Evolutionary conservation across 179 eudicot genomes (phyloP), one percentile per base, ranked within the genome.

Genomic region (Beta macrorhiza): DNA sequence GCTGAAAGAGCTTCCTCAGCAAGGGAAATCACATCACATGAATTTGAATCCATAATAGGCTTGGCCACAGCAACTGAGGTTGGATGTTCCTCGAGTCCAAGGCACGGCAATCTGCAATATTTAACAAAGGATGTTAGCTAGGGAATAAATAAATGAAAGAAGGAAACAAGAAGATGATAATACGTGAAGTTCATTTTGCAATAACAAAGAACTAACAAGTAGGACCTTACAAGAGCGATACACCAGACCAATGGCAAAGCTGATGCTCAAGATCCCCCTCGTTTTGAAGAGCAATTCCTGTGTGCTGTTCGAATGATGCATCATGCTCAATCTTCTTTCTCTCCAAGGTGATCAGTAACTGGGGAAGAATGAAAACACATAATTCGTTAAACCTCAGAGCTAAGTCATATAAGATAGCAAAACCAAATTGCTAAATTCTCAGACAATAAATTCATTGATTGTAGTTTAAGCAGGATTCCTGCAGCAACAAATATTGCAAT

Each of bases 1-100:
- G 98, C 97, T 76, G 90, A 88, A 84, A 93, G 91, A 85, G 98
- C 97, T 90, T 93, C 89, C 75, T 88, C 85, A 69, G 98, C 97
- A 83, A 91, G 95, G 75, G 89, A 85, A 87, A 92, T 84, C 45
- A 84, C 95, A 55, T 84, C 84, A 61, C 76, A 70, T 32, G 90
- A 89, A 79, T 89, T 85, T 56, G 84, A 74, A 70, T 86, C 87
- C 57, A 58, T 17, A 56, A 58, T 14, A 52, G 37, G 78, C 81
- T 74, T 77, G 59, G 87, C 84, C 70, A 75, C 67, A 70, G 77
- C 75, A 79, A 76, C 70, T 53, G 82, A 84, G 61, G 85, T 77
- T 77, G 83, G 70, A 20, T 53, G 82, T 20, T 83, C 88, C 81
- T 79, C 84, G 51, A 69, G 72, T 67, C 79, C 82, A 42, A 83